Conservation (phyloP, 768 basidiomycete species). For the Clitopilus hobsonii region DNA sequence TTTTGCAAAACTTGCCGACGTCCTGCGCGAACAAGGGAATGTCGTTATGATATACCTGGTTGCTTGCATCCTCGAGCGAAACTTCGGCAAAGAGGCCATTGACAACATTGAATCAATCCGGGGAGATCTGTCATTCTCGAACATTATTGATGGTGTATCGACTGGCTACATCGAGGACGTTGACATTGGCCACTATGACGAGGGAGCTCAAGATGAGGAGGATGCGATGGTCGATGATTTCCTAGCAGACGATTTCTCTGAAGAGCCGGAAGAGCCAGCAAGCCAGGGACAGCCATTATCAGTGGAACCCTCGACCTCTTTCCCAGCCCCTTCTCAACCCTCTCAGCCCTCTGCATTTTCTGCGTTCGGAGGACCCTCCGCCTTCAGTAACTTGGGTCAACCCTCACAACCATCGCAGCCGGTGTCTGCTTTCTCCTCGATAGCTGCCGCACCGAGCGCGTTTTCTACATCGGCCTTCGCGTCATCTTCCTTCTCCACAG, state of each 20-base stretch:
- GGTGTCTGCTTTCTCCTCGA: slow-evolving; percentile 32
- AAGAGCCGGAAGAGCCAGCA: slow-evolving; percentile 18
- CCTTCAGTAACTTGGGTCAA: slow-evolving; percentile 6
- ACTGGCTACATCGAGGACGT: slow-evolving; percentile 14
- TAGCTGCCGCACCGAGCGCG: slow-evolving; percentile 32
- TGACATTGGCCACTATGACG: slow-evolving; percentile 17
- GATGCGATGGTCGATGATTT: slow-evolving; percentile 13
- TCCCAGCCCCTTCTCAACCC: slow-evolving; percentile 15
- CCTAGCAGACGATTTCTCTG: slow-evolving; percentile 8
- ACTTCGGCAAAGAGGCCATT: slow-evolving; percentile 79
- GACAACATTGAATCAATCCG: slow-evolving; percentile 69
- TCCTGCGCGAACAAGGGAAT: slow-evolving; percentile 62
- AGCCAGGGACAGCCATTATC: background rate
- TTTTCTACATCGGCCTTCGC: slow-evolving; percentile 36
- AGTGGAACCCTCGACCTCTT: too few species aligned
- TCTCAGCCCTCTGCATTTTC: slow-evolving; percentile 8
- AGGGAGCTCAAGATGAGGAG: too few species aligned
- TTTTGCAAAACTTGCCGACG: slow-evolving; percentile 56
- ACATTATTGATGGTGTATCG: slow-evolving; percentile 67
- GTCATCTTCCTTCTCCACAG: slow-evolving; percentile 14
- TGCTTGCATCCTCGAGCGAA: slow-evolving; percentile 82
- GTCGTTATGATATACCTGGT: slow-evolving; percentile 80
- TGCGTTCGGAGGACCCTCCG: slow-evolving; percentile 2
- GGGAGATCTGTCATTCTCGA: slow-evolving; percentile 47
- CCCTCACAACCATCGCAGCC: slow-evolving; percentile 9